phyloP scores from a whole-genome alignment of 805 yeast genomes.

The Clavispora asparagi region DNA sequence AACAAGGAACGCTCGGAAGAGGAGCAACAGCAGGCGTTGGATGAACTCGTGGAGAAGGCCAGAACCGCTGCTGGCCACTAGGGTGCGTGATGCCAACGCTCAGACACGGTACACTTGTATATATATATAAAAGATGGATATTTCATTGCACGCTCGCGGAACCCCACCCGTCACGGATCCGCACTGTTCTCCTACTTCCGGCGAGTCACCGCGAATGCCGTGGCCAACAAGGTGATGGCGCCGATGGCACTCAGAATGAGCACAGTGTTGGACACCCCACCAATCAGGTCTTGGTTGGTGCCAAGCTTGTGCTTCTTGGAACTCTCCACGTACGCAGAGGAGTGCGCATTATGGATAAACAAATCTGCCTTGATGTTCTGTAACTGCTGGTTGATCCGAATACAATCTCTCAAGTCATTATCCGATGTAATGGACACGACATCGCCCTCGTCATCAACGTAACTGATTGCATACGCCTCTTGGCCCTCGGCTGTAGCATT shows the following conservation, averaged over 20 bases:
- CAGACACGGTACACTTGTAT: slow-evolving; percentile 1
- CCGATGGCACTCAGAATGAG: slow-evolving; percentile 61
- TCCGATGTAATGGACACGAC: slow-evolving; percentile 71
- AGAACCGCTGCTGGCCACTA: slow-evolving; percentile 22
- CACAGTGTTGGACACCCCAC: slow-evolving; percentile 56
- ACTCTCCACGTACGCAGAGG: slow-evolving; percentile 24
- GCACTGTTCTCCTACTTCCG: background rate
- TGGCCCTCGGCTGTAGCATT: slow-evolving; percentile 12
- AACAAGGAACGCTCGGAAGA: slow-evolving; percentile 45
- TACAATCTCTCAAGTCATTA: slow-evolving; percentile 70
- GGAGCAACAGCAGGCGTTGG: slow-evolving; percentile 41
- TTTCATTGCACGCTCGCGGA: background rate
- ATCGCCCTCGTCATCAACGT: slow-evolving; percentile 82
- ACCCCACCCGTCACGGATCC: background rate
- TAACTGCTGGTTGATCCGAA: slow-evolving; percentile 45
- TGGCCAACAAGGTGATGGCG: slow-evolving; percentile 44
- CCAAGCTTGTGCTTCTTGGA: slow-evolving; percentile 12
- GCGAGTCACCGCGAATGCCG: background rate
- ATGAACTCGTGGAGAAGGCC: slow-evolving; percentile 45
- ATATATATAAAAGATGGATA: slow-evolving; percentile 3
- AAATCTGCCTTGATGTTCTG: slow-evolving; percentile 63
- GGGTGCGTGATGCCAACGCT: background rate
- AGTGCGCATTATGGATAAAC: slow-evolving; percentile 63
- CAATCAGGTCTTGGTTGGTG: slow-evolving; percentile 18
- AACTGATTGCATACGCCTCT: slow-evolving; percentile 59